Percentiles rank a stretch among this genome's conserved stretches.
Conservation (phyloP, 2,329 filamentous ascomycete species). For the Fusarium subglutinans region DNA sequence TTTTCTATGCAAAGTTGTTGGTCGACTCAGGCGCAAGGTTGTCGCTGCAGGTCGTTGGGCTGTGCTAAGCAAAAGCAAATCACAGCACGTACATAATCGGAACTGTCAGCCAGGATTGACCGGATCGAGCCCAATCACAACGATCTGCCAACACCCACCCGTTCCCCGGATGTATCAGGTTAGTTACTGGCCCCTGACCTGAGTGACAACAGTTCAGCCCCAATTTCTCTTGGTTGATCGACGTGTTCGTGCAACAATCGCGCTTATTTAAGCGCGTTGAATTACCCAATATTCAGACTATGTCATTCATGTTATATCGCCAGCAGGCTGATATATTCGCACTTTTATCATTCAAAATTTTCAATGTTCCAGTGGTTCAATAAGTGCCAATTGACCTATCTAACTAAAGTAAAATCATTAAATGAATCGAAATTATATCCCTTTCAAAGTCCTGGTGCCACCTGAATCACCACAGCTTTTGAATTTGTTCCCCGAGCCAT, state of each 20-base stretch:
- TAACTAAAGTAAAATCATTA: neutral
- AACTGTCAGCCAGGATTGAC: neutral
- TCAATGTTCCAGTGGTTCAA: neutral
- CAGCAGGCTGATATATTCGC: neutral
- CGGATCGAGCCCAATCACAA: neutral
- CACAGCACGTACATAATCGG: neutral
- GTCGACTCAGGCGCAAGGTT: neutral
- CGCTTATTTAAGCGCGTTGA: neutral
- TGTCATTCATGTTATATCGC: neutral
- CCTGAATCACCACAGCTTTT: neutral
- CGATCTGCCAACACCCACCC: neutral
- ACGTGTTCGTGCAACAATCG: neutral
- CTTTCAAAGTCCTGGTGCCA: neutral
- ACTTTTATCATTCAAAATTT: neutral
- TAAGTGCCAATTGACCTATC: neutral
- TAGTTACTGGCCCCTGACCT: neutral
- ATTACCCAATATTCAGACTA: neutral
- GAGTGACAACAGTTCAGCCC: neutral
- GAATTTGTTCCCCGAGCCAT: neutral
- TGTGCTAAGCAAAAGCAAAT: conserved; percentile 21
- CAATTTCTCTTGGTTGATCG: neutral
- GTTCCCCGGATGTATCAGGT: neutral
- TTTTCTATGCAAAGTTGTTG: neutral
- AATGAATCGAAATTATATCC: neutral
- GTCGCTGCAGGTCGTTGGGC: neutral